These are phyloP conservation scores for Gossypium ekmanianum DNA, from an alignment of 345 rosid genomes.

Conservation along the genomic window DNA sequence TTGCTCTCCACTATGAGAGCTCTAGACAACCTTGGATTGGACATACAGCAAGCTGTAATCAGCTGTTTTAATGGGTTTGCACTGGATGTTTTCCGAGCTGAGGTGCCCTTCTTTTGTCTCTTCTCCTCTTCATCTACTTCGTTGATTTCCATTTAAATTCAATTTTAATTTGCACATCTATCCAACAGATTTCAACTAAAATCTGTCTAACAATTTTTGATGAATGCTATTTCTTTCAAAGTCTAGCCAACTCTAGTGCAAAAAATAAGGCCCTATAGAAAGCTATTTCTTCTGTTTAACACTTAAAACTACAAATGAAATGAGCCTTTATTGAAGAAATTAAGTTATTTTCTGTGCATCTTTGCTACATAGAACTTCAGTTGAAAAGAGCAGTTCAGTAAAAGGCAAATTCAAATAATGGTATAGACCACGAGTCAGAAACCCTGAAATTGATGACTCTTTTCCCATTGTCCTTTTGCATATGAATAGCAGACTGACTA, in stretches of 20 bases:
- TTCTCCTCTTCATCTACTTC: background rate
- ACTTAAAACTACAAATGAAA: background rate
- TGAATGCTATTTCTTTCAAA: background rate
- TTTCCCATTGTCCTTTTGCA: background rate
- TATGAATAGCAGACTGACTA: background rate
- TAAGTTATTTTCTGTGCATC: background rate
- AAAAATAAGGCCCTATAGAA: background rate
- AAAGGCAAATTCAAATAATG: background rate
- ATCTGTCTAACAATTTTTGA: background rate
- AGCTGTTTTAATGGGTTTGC: conserved; percentile 98
- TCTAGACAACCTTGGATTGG: conserved; percentile 84
- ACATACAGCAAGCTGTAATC: conserved; percentile 93
- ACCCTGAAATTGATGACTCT: background rate
- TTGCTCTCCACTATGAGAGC: conserved; percentile 91
- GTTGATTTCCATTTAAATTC: background rate
- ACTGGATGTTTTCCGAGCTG: conserved; percentile 89
- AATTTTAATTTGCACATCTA: background rate
- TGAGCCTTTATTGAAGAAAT: background rate
- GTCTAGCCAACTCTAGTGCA: background rate
- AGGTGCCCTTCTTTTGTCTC: conserved; percentile 45
- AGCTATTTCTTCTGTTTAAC: conserved; percentile 8
- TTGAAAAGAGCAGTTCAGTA: background rate
- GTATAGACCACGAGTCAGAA: conserved; percentile 1
- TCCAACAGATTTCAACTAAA: conserved; percentile 1
- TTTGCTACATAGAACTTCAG: conserved; percentile 2